Conservation (phyloP, 1,284 basidiomycete genomes). For the Phellopilus nigrolimitatus region DNA sequence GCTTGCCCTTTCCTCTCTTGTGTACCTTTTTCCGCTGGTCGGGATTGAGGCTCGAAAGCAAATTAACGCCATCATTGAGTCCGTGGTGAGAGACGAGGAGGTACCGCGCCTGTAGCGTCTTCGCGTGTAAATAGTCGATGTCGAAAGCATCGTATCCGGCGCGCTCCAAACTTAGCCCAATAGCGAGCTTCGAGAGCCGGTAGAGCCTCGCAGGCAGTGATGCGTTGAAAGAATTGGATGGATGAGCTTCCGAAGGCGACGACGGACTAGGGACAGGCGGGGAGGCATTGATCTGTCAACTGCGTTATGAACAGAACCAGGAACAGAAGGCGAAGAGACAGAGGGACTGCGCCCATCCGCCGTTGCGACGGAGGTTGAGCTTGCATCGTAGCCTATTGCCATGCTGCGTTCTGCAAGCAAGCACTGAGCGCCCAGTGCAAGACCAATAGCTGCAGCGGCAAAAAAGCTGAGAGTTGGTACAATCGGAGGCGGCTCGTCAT, state of each 20-base stretch:
- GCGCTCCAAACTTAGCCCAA: conserved; percentile 3
- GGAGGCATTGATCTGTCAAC: conserved; percentile 10
- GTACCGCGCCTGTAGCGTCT: conserved; percentile 50
- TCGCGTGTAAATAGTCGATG: conserved; percentile 46
- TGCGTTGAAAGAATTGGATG: background rate
- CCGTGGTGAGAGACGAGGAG: conserved; percentile 43
- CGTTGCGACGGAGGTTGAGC: background rate
- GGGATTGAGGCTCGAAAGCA: conserved; percentile 30
- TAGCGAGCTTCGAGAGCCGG: conserved; percentile 11
- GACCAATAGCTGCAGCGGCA: conserved; percentile 45
- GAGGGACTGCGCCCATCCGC: background rate
- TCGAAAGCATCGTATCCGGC: conserved; percentile 33
- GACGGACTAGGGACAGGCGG: conserved; percentile 2
- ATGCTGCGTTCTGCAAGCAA: conserved; percentile 24
- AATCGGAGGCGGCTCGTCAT: conserved; percentile 4
- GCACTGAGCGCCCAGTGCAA: conserved; percentile 50
- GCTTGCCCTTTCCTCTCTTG: conserved; percentile 6
- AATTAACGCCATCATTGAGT: conserved; percentile 36
- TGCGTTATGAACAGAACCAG: background rate
- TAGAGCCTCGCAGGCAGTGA: conserved; percentile 7
- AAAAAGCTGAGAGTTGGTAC: conserved; percentile 52
- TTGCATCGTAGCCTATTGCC: background rate
- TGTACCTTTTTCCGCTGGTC: conserved; percentile 3
- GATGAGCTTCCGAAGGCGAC: background rate
- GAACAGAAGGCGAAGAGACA: background rate